A percentile compares a stretch with the other conserved stretches of the same genome.
These are phyloP conservation scores for Mollisia scopiformis DNA, from an alignment of 2,329 filamentous ascomycete species.

Conservation along the genomic window DNA sequence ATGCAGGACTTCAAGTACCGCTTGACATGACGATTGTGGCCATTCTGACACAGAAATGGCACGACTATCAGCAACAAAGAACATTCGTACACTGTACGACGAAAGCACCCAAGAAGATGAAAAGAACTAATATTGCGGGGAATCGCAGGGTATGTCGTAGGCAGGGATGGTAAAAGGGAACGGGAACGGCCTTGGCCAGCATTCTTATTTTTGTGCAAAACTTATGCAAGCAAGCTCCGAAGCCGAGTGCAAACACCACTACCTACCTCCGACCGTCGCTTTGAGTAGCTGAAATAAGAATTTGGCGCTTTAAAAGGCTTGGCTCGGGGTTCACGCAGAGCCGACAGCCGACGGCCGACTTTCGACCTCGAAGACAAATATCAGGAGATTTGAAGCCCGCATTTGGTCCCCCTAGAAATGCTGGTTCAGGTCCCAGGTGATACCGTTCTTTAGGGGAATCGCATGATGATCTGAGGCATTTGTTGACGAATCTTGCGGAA, in stretches of 20 bases:
- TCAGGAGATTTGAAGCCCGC: conserved; percentile 5
- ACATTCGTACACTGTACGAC: too few relatives aligned
- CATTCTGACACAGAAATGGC: too few relatives aligned
- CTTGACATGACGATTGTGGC: background rate
- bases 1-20: background rate
- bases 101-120: background rate
- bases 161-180: background rate
- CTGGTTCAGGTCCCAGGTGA: conserved; percentile 10
- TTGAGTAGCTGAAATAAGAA: background rate
- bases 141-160: background rate
- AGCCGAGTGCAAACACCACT: background rate
- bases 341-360: background rate
- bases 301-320: background rate
- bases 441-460: conserved; percentile 8
- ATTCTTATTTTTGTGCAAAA: background rate
- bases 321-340: background rate
- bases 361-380: background rate
- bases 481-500: conserved; percentile 13
- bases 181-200: background rate
- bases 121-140: background rate
- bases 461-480: conserved; percentile 21
- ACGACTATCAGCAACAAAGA: too few relatives aligned
- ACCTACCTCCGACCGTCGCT: background rate
- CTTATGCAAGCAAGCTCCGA: background rate
- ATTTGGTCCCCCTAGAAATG: background rate